Base-by-base conservation (phyloP, 2,329 filamentous ascomycete species). In the Colletotrichum musicola region DNA sequence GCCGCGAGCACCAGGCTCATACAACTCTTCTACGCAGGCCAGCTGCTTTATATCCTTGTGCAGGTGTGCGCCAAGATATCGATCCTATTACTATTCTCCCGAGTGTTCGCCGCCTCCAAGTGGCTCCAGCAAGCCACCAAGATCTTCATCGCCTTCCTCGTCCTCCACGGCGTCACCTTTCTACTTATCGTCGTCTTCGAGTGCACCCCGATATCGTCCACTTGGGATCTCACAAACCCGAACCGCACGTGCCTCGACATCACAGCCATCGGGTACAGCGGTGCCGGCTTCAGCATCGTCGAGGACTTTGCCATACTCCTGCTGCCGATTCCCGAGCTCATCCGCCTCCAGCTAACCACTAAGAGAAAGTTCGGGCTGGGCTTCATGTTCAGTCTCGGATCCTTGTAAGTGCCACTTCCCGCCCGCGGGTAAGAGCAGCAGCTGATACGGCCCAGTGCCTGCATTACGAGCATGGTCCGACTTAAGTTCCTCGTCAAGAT, bases 51-150 rank as follows among this genome's bases (percentile, higher is more conserved):
- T 56, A 69, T 72, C 1, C 50, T 72, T 1, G 59, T 74, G 55
- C 72, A 74, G 44, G 70, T 71, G 4, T 56, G 68, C 7, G 71
- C 73, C 9, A 75, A 75, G 50, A 70, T 73, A 3, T 73, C 74
- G 25, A 74, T 75, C 51, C 58, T 76, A 4, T 44, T 75, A 9
- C 67, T 76, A 44, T 71, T 71, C 62, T 70, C 49, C 30, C 72
- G 69, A 22, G 69, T 74, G 1, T 74, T 74, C 59, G 30, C 47
- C 1, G 46, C 57, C 2, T 50, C 61, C 0, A 53, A 18, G 4
- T 62, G 69, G 50, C 70, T 72, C n/a, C 62, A 69, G 6, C 54
- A 54, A 16, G 20, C 68, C 12, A 54, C 69, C 6, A 57, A 53
- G 20, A 27, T 12, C 22, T 64, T 58, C 16, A 50, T 46, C 27